A percentile compares a stretch with the other conserved stretches of the same genome.
These are phyloP conservation scores for Neospora caninum DNA, from an alignment of 169 alveolate species.

Conservation along the genomic window DNA sequence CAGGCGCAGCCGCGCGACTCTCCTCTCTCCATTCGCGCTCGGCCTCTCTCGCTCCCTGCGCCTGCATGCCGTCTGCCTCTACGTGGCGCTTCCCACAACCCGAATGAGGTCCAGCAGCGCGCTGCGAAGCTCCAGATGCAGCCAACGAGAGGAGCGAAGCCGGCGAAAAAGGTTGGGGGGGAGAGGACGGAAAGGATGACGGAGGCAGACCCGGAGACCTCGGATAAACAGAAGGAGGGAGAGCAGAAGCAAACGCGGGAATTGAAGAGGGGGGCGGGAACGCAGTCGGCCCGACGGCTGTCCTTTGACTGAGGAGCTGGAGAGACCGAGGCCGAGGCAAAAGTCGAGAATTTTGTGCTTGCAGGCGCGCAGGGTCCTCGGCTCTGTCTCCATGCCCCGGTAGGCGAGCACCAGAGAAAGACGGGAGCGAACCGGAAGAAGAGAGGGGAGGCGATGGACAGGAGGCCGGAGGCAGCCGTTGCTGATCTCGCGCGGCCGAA, in stretches of 20 bases:
- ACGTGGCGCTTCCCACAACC: not conserved
- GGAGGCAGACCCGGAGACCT: not conserved
- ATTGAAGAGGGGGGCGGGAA: not conserved
- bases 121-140: not conserved
- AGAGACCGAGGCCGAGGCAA: not conserved
- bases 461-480: not conserved
- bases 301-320: not conserved
- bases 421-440: not conserved
- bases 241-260: not conserved
- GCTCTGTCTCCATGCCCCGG: not conserved
- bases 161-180: not conserved
- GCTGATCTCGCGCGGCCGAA: too few species aligned
- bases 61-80: not conserved
- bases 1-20: too few species aligned
- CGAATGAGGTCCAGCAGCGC: not conserved
- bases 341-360: not conserved
- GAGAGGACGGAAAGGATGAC: not conserved
- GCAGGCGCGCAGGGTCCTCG: not conserved
- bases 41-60: not conserved
- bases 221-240: not conserved
- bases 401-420: not conserved
- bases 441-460: not conserved
- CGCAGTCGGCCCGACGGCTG: not conserved
- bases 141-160: not conserved
- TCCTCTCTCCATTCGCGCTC: not conserved